Percentiles rank a stretch among this genome's conserved stretches.
Conservation (phyloP, 306 rosid genomes). For the Elaeagnus macrophylla region DNA sequence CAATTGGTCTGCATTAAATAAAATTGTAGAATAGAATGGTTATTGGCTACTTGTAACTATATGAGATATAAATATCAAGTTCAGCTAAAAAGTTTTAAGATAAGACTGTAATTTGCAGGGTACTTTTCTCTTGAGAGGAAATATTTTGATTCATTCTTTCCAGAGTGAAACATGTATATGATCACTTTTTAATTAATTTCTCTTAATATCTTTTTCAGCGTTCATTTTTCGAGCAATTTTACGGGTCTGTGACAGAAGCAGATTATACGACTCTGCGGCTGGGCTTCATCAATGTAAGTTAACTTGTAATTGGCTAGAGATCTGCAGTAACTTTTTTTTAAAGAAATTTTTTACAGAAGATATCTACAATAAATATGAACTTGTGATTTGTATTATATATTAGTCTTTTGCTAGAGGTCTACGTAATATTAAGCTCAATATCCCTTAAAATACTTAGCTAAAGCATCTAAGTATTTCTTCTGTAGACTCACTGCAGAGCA, state of each 20-base stretch:
- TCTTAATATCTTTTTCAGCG: constrained; percentile 9
- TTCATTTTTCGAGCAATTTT: constrained; percentile 29
- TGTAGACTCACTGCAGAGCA: constrained; percentile 24
- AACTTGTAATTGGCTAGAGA: background rate
- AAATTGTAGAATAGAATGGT: too few relatives aligned
- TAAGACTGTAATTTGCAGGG: too few relatives aligned
- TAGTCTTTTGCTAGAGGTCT: background rate
- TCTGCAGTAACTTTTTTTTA: background rate
- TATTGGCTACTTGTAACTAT: too few relatives aligned
- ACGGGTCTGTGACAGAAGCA: constrained; percentile 27
- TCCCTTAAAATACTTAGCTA: background rate
- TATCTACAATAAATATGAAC: too few relatives aligned
- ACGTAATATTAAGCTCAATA: background rate
- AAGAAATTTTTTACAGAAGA: too few relatives aligned
- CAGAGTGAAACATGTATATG: background rate
- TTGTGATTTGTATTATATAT: background rate
- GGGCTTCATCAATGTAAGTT: constrained; percentile 27
- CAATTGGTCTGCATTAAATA: too few relatives aligned
- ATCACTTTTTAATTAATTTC: background rate
- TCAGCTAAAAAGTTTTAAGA: too few relatives aligned
- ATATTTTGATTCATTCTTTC: background rate
- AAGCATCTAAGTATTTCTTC: background rate
- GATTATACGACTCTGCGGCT: constrained; percentile 26
- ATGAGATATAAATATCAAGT: too few relatives aligned
- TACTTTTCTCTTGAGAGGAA: too few relatives aligned